Percentiles rank a stretch among this genome's conserved stretches.
These are phyloP conservation scores for Daldinia concentrica DNA, from an alignment of 495 filamentous ascomycete genomes.

Conservation along the genomic window DNA sequence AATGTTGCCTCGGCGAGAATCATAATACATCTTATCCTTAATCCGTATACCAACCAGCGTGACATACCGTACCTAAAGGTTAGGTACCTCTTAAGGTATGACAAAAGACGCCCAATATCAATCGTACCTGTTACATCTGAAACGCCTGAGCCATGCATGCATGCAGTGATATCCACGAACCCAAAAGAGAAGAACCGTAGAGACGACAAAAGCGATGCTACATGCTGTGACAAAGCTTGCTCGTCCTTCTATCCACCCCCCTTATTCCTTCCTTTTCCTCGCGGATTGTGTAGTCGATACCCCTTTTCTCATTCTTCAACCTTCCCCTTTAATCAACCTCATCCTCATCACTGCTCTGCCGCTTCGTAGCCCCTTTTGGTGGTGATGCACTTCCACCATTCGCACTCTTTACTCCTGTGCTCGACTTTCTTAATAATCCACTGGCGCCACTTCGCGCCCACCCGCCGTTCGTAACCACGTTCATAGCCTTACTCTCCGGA, in stretches of 20 bases:
- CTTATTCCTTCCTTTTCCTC: background rate
- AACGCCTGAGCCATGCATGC: slow-evolving; percentile 36
- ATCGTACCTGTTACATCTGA: slow-evolving; percentile 9
- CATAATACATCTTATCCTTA: slow-evolving; percentile 1
- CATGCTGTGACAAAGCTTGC: background rate
- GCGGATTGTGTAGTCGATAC: background rate
- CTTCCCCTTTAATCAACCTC: slow-evolving; percentile 18
- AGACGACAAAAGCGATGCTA: background rate
- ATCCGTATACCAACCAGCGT: background rate
- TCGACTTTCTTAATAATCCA: slow-evolving; percentile 46
- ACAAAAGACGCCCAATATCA: slow-evolving; percentile 5
- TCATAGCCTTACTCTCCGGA: slow-evolving; percentile 52
- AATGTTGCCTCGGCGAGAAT: slow-evolving; percentile 1
- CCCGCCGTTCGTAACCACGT: slow-evolving; percentile 56
- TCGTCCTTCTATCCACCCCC: background rate
- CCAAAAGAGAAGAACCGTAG: background rate
- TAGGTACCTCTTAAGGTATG: background rate
- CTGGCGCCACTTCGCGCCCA: slow-evolving; percentile 48
- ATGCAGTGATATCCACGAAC: slow-evolving; percentile 5
- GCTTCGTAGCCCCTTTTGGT: slow-evolving; percentile 3
- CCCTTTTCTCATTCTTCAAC: background rate
- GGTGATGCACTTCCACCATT: slow-evolving; percentile 5
- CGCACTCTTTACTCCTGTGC: background rate
- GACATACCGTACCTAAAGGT: no score
- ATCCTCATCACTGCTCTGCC: slow-evolving; percentile 31